Base-by-base conservation (phyloP, 345 rosid genomes). In the Heritiera littoralis region DNA sequence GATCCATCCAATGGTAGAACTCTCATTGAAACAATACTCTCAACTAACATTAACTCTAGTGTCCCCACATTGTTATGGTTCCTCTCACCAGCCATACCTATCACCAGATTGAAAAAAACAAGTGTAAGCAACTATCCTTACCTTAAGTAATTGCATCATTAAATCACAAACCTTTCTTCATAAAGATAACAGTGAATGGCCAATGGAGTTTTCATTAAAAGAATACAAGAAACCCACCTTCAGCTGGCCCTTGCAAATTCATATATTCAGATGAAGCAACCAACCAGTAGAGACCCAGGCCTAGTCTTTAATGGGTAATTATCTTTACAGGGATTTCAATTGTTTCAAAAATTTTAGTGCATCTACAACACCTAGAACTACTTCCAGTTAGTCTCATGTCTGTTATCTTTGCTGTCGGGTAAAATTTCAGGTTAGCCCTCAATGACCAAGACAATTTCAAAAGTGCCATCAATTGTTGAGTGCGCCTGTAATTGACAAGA, bases 51-150 rank as follows among this genome's bases (percentile, higher is more conserved):
- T 58, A 72, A 73, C 18, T 60, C 77, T 23, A 12, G 35, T 60
- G 69, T 40, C 13, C 81, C 56, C 84, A 74, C 3, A 41, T 59
- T 80, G 38, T 51, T 32, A 15, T 17, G 55, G 48, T 49, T 77
- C 63, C 76, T 60, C 23, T 71, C 64, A 58, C 66, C 80, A 78
- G 15, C 80, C 72, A 60, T 81, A 86, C 81, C 84, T 43, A 79
- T 32, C 45, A 72, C 8, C 67, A 65, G 55, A 69, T 63, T 61
- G 54, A 43, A 43, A 68, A 71, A 76, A 15, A 14, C 77, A 65
- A 38, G 67, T 11, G 15, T 35, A 82, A 49, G 17, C 38, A 60
- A 66, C 28, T 18, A 5, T 64, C 40, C 3, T 78, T 23, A 66
- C 49, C 63, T 43, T 9, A 74, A 77, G 77, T 63, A 76, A 77